phyloP scores from a whole-genome alignment of 2,329 filamentous ascomycete genomes.

The Arthrobotrys musiformis region DNA sequence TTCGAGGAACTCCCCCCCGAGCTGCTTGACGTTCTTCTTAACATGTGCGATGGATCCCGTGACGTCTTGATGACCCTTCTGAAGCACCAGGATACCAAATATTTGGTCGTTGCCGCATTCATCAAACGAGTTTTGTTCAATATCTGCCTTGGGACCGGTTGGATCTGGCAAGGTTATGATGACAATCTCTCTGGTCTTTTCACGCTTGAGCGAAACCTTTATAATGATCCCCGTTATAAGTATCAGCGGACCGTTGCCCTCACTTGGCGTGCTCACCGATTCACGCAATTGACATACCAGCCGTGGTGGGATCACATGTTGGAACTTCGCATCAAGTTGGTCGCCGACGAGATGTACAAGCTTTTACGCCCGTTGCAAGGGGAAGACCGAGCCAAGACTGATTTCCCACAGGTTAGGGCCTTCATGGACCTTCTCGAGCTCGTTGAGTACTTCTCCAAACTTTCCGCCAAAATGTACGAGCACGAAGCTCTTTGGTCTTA shows the following conservation, averaged over 20 bases:
- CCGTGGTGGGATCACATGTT: constrained; percentile 30
- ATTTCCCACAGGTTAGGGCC: background rate
- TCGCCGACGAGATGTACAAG: constrained; percentile 26
- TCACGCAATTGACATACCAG: constrained; percentile 14
- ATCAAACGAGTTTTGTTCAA: constrained; percentile 37
- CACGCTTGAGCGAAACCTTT: background rate
- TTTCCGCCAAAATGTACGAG: constrained; percentile 27
- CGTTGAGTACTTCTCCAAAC: constrained; percentile 14
- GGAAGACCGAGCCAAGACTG: background rate
- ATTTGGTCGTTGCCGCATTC: constrained; percentile 12
- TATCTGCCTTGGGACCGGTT: constrained; percentile 24
- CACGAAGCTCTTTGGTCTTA: background rate
- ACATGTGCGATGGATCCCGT: constrained; percentile 15
- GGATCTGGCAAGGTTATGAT: constrained; percentile 36
- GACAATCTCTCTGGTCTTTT: constrained; percentile 33
- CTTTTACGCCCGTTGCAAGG: constrained; percentile 13
- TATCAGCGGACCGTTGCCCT: background rate
- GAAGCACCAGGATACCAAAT: constrained; percentile 2
- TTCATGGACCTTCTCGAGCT: constrained; percentile 29
- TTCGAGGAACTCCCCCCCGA: background rate
- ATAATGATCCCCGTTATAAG: background rate
- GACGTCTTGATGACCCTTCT: background rate
- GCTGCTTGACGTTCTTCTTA: background rate
- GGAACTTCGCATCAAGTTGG: constrained; percentile 10
- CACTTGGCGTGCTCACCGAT: constrained; percentile 18